Base-by-base conservation (phyloP, 495 filamentous ascomycete genomes). In the Penicillium lagena region DNA sequence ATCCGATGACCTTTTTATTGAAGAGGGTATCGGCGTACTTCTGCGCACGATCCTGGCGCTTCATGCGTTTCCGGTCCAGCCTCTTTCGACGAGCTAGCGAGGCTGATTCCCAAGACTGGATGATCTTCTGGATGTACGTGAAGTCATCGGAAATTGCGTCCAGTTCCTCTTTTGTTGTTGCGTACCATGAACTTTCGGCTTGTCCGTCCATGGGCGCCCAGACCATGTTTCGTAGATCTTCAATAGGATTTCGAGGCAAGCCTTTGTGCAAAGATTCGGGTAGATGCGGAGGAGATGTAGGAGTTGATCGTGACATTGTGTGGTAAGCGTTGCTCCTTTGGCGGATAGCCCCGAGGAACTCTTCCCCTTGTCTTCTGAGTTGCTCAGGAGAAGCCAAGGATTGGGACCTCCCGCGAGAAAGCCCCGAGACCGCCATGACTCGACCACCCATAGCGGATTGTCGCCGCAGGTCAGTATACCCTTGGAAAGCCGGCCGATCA, bases 1-100 rank as follows among this genome's bases (percentile, higher is more conserved):
- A 82, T 1, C 75, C 75, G 45, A 83, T 82, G 41, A 77, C 71
- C 45, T 80, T 76, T 34, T 67, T 70, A 48, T 81, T 75, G 62
- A 79, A 83, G 12, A 82, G 62, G 9, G 62, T 61, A 49, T 82
- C 76, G 22, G 77, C 77, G 35, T 70, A 4, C 22, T 6, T 22
- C 22, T 22, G 22, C 22, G 22, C 22, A 22, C 22, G 22, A 22
- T 22, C 22, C 4, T 22, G 22, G 66, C 29, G 52, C 60, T 41
- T 80, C 79, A 4, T 75, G 76, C 49, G 78, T 68, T 36, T 78
- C 71, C 54, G 80, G 78, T 80, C 75, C 35, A 77, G 47, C 35
- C 56, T 55, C 29, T 66, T 58, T 12, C 72, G 74, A 22, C 64
- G 63, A 35, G 54, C 49, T 41, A 68, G 63, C 11, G 67, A 69